Evolutionary conservation across 2,329 filamentous ascomycete species (phyloP).

Genomic region (Thermoascus crustaceus): DNA sequence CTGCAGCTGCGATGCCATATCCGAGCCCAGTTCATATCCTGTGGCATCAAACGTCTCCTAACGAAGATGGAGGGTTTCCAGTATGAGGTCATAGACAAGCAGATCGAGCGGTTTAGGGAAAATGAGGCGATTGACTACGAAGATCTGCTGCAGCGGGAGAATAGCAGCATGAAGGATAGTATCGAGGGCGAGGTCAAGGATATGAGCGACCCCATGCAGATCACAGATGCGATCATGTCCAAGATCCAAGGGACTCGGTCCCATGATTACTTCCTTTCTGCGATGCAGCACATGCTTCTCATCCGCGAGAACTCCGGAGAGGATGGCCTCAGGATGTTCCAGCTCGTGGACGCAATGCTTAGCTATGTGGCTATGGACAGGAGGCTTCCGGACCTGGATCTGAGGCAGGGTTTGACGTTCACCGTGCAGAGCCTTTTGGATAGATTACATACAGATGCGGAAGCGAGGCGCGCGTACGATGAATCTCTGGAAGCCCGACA

Average conservation of each 20-base stretch:
- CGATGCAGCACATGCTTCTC: constrained; percentile 87
- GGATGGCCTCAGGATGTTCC: constrained; percentile 89
- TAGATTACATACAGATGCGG: constrained; percentile 91
- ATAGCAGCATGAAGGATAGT: constrained; percentile 80
- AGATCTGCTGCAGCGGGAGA: constrained; percentile 87
- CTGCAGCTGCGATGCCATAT: constrained; percentile 89
- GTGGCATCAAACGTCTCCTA: constrained; percentile 87
- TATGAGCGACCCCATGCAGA: constrained; percentile 84
- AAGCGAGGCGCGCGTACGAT: constrained; percentile 84
- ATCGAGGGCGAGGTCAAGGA: constrained; percentile 82
- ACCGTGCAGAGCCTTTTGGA: constrained; percentile 92
- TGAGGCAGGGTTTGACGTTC: constrained; percentile 96
- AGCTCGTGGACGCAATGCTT: constrained; percentile 96
- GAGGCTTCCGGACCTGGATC: constrained; percentile 87
- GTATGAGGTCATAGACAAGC: constrained; percentile 97
- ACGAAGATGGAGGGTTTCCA: constrained; percentile 98
- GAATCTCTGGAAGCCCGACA: constrained; percentile 84
- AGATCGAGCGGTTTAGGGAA: constrained; percentile 83
- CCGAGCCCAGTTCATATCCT: constrained; percentile 89
- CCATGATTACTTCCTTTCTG: constrained; percentile 92
- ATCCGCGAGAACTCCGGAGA: constrained; percentile 88
- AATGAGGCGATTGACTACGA: constrained; percentile 99
- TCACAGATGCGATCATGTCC: constrained; percentile 84
- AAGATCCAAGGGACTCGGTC: constrained; percentile 76
- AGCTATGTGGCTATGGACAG: constrained; percentile 99